Base-by-base conservation (phyloP, 306 rosid species). In the Lathyrus oleraceus region DNA sequence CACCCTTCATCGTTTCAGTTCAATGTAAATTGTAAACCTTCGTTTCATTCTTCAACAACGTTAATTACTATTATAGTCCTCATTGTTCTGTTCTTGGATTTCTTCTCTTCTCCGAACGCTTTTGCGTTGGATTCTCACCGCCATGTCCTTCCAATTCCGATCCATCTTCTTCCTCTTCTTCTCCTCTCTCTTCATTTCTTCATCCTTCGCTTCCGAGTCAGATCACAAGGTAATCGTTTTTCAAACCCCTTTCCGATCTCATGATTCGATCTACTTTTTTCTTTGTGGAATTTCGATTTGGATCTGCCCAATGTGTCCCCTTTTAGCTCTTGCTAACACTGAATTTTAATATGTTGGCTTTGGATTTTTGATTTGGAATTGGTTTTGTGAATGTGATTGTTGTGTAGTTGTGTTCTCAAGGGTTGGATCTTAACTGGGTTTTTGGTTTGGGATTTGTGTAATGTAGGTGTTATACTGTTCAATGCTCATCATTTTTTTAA, bases 201-300 rank as follows among this genome's bases (percentile, higher is more conserved):
- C 74, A 2, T 61, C 69, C 5, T 56, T 84, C 77, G 91, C 97
- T 74, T 77, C 96, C 39, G 99, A 95, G 72, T 79, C 95, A 69
- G 99, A 95, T 87, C 99, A 95, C 91, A 91, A 85, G 99, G 99
- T 95, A 81, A 48, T 40, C 4, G 8, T 21, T 21, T 21, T n/a
- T 53, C 12, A 44, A 56, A 60, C 56, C 62, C 44, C 35, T 68
- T 10, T 14, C 6, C 9, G 54, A 17, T 51, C 67, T 70, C 36
- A 38, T 65, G 8, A 44, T 68, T 83, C 56, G 91, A 90, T 88
- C 91, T 82, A 21, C 69, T 36, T n/a, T 43, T 38, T 38, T 40
- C 35, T 51, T 36, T 42, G n/a, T 67, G 69, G 16, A 70, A 79
- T 84, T 84, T 25, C 30, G 67, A 60, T 83, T 79, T 73, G 48